Evolutionary conservation across 2,329 filamentous ascomycete genomes (phyloP).

Genomic region (Alternaria burnsii): DNA sequence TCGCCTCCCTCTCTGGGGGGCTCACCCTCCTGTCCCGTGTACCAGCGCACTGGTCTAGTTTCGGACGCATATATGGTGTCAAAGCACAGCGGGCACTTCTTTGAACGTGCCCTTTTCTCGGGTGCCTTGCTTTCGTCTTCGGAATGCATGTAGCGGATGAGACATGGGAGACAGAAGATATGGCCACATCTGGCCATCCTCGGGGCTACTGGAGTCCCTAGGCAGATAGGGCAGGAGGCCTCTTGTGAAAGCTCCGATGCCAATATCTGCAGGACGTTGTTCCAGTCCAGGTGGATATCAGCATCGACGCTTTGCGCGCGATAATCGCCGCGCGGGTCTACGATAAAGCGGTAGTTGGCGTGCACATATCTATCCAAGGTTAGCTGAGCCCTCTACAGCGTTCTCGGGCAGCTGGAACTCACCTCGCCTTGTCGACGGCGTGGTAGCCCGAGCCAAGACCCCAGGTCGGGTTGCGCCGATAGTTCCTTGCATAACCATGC

Average conservation of each 20-base stretch:
- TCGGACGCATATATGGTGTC: conserved; percentile 94
- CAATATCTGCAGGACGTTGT: conserved; percentile 87
- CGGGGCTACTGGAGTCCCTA: conserved; percentile 90
- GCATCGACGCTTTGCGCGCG: conserved; percentile 82
- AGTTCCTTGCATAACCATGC: conserved; percentile 61
- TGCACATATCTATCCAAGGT: conserved; percentile 74
- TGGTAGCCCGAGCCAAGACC: conserved; percentile 90
- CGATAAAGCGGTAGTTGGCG: conserved; percentile 96
- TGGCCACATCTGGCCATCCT: conserved; percentile 98
- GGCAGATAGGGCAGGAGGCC: conserved; percentile 91
- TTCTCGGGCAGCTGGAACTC: conserved; percentile 31
- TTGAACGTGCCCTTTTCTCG: conserved; percentile 80
- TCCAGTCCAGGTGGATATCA: conserved; percentile 90
- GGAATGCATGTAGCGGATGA: conserved; percentile 95
- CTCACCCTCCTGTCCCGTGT: conserved; percentile 84
- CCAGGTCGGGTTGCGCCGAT: conserved; percentile 78
- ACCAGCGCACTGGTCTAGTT: conserved; percentile 88
- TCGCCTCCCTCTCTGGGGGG: conserved; percentile 85
- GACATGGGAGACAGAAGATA: conserved; percentile 92
- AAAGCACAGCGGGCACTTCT: conserved; percentile 96
- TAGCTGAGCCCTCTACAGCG: conserved; percentile 2
- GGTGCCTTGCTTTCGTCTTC: conserved; percentile 68
- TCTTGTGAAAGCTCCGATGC: conserved; percentile 89
- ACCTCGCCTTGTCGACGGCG: conserved; percentile 88
- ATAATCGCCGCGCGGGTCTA: conserved; percentile 83